Evolutionary conservation across 2,329 filamentous ascomycete species (phyloP), one percentile per base, ranked within the genome.

Genomic region (Fusarium beomiforme): DNA sequence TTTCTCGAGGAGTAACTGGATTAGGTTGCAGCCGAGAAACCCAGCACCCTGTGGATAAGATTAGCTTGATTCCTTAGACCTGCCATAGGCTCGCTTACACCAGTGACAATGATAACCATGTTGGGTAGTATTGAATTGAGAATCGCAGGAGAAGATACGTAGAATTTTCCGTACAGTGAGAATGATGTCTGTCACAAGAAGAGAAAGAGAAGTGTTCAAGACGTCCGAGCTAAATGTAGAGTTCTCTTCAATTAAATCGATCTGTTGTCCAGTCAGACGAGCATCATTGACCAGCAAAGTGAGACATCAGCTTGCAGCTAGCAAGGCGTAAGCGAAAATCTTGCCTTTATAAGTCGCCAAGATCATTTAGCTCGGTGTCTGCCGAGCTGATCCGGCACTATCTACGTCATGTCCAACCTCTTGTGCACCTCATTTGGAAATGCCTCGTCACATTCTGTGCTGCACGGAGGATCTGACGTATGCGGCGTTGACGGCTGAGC

Each of bases 21-120:
- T 59, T 2, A 74, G n/a, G 10, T 72, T 69, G 29, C 67, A 55
- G 19, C 71, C 71, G 19, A 74, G 71, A 19, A 74, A 74, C 0
- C 71, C 71, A 2, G 71, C 71, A 4, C 71, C 71, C 71, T 74
- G 23, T 9, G 2, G 11, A 7, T 1, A 14, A 0, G 5, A 12
- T 72, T 24, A 72, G 43, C 24, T 41, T 5, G 14, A 14, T 9
- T n/a, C 34, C 2, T 41, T 3, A 10, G 7, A 12, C 2, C 11
- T 13, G 29, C 8, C 3, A 10, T 36, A 11, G 23, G 10, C 6
- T n/a, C n/a, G 29, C 70, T 56, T 59, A 72, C 70, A 3, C 70
- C 70, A 8, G 70, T 72, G 8, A 72, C 56, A 2, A 72, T 37
- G 16, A 70, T 62, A 1, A 67, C 59, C 70, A 72, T 72, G 9